Conservation (phyloP, 2,329 filamentous ascomycete species). For the Tolypocladium tundrense region DNA sequence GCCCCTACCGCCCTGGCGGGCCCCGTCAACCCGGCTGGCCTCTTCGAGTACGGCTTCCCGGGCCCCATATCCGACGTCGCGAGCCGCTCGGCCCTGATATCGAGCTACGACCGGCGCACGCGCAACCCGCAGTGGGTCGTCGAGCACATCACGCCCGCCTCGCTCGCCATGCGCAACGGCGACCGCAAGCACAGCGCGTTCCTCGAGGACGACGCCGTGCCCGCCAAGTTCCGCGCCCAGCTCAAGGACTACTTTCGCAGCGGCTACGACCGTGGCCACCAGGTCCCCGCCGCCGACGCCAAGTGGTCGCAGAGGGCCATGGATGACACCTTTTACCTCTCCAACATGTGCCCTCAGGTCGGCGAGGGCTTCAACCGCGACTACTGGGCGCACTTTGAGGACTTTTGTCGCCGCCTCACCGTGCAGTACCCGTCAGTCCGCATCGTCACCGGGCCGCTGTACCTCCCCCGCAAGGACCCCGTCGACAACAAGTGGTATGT, state of each 20-base stretch:
- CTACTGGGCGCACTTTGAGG: conserved; percentile 98
- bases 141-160: conserved; percentile 90
- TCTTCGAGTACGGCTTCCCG: conserved; percentile 84
- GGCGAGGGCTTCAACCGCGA: conserved; percentile 97
- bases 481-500: conserved; percentile 91
- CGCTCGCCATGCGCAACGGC: conserved; percentile 61
- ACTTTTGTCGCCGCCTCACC: conserved; percentile 84
- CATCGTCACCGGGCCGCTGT: conserved; percentile 87
- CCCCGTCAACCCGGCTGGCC: conserved; percentile 62
- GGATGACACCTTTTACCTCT: conserved; percentile 87
- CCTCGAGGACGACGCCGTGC: conserved; percentile 69
- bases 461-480: conserved; percentile 75
- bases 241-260: conserved; percentile 91
- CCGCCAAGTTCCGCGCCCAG: conserved; percentile 77
- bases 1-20: conserved; percentile 17
- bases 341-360: conserved; percentile 98
- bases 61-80: conserved; percentile 81
- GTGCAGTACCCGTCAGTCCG: conserved; percentile 74
- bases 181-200: conserved; percentile 81
- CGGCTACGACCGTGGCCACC: conserved; percentile 92
- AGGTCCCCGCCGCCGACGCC: conserved; percentile 91
- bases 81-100: conserved; percentile 65
- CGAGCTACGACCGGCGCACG: conserved; percentile 79
- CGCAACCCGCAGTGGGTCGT: conserved; percentile 92
- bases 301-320: conserved; percentile 93